Conservation (phyloP, 2,329 filamentous ascomycete genomes). For the Leptographium radiaticola region DNA sequence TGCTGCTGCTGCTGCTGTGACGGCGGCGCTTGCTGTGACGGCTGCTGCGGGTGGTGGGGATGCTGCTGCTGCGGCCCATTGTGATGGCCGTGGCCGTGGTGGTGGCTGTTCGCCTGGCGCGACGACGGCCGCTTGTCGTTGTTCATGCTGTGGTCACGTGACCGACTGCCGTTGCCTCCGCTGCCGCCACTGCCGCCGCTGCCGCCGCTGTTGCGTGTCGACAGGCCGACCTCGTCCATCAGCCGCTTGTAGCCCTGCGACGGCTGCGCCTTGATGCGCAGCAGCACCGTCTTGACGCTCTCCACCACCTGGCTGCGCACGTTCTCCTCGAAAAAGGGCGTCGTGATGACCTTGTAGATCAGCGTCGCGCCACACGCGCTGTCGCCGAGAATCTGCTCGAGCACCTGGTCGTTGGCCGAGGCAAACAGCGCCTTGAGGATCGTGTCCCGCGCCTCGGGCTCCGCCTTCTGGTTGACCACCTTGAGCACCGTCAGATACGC, state of each 20-base stretch:
- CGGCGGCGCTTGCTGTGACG: conserved; percentile 5
- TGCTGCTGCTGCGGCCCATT: conserved; percentile 15
- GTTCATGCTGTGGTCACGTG: conserved; percentile 31
- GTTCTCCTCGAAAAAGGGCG: conserved; percentile 89
- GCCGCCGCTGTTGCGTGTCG: conserved; percentile 38
- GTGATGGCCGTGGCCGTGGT: conserved; percentile 14
- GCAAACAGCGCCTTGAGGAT: conserved; percentile 90
- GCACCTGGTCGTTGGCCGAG: conserved; percentile 67
- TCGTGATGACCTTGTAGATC: conserved; percentile 97
- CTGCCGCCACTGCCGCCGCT: conserved; percentile 23
- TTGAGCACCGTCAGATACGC: conserved; percentile 95
- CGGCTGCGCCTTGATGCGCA: conserved; percentile 84
- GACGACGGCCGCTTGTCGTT: conserved; percentile 42
- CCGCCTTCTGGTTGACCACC: conserved; percentile 95
- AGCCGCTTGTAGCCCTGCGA: conserved; percentile 94
- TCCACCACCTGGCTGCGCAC: conserved; percentile 82
- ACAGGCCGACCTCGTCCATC: conserved; percentile 96
- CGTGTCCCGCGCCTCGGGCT: conserved; percentile 79
- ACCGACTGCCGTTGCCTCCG: conserved; percentile 24
- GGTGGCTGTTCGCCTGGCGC: conserved; percentile 35
- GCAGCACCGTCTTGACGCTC: conserved; percentile 78
- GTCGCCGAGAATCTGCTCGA: conserved; percentile 85
- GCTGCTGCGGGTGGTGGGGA: conserved; percentile 15
- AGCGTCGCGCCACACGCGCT: conserved; percentile 85
- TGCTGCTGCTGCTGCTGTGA: conserved; percentile 7